Conservation (phyloP, 805 yeast species). For the Komagataella pseudopastoris region DNA sequence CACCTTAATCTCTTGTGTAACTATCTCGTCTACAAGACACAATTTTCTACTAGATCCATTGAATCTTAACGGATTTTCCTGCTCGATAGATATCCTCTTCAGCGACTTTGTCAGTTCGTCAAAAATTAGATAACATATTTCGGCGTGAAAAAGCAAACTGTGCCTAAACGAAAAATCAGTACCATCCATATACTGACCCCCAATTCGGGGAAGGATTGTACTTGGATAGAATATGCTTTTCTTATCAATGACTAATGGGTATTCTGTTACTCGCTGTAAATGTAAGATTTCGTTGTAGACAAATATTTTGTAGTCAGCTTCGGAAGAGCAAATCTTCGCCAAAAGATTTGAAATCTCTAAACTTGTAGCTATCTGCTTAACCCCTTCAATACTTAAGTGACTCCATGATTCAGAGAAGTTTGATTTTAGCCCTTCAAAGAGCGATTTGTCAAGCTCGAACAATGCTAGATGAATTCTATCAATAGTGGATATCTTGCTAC, state of each 20-base stretch:
- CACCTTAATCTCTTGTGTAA: neutral
- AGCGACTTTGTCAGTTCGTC: neutral
- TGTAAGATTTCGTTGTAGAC: neutral
- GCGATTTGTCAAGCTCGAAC: neutral
- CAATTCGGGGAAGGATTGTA: neutral
- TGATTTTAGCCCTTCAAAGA: neutral
- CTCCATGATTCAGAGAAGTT: neutral
- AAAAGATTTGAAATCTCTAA: neutral
- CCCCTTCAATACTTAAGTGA: neutral
- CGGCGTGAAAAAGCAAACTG: neutral
- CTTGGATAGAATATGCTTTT: too few species aligned
- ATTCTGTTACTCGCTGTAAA: neutral
- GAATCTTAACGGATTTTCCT: neutral
- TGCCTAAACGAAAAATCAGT: neutral
- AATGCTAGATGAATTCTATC: neutral
- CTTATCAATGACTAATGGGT: neutral
- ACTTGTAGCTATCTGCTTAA: neutral
- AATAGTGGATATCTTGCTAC: neutral
- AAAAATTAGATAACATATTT: neutral
- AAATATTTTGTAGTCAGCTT: neutral
- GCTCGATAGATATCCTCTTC: neutral
- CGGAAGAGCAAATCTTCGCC: neutral
- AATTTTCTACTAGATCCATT: neutral
- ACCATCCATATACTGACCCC: neutral
- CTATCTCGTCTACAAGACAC: neutral